These are phyloP conservation scores for Penicillium janthinellum DNA, from an alignment of 2,329 filamentous ascomycete species.

Conservation along the genomic window DNA sequence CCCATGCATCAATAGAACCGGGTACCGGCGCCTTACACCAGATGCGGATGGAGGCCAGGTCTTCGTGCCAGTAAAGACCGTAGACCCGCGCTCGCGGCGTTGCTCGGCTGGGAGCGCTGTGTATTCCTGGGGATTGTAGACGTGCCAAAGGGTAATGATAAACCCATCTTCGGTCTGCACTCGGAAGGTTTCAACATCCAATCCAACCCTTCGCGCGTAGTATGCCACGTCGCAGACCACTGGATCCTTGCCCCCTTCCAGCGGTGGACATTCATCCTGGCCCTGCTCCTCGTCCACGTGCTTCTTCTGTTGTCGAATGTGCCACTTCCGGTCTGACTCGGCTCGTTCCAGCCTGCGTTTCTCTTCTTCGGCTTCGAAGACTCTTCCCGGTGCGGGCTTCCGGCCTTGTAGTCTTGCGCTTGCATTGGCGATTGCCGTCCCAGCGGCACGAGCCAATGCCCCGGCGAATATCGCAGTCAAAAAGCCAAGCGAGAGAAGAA, in stretches of 20 bases:
- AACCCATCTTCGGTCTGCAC: slow-evolving; percentile 95
- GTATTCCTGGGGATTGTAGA: slow-evolving; percentile 81
- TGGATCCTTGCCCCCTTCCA: slow-evolving; percentile 78
- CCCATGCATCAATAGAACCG: slow-evolving; percentile 84
- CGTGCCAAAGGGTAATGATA: slow-evolving; percentile 83
- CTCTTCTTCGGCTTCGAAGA: slow-evolving; percentile 73
- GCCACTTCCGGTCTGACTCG: slow-evolving; percentile 66
- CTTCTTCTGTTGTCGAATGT: slow-evolving; percentile 43
- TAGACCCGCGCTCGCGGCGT: slow-evolving; percentile 56
- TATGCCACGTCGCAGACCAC: slow-evolving; percentile 78
- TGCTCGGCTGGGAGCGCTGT: slow-evolving; percentile 52
- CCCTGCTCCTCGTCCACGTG: slow-evolving; percentile 43
- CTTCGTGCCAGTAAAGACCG: slow-evolving; percentile 59
- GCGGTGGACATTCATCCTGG: slow-evolving; percentile 64
- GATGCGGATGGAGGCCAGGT: slow-evolving; percentile 27
- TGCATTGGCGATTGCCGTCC: slow-evolving; percentile 51
- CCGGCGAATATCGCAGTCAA: slow-evolving; percentile 75
- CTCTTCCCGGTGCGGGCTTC: slow-evolving; percentile 62
- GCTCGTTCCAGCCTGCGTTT: slow-evolving; percentile 59
- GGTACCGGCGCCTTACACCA: slow-evolving; percentile 56
- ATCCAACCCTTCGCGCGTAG: slow-evolving; percentile 82
- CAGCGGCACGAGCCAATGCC: slow-evolving; percentile 68
- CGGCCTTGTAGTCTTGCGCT: slow-evolving; percentile 60
- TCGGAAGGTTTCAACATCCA: slow-evolving; percentile 79
- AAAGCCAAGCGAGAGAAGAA: slow-evolving; percentile 76